Conservation (phyloP, 805 yeast species). For the Metahyphopichia silvanorum region DNA sequence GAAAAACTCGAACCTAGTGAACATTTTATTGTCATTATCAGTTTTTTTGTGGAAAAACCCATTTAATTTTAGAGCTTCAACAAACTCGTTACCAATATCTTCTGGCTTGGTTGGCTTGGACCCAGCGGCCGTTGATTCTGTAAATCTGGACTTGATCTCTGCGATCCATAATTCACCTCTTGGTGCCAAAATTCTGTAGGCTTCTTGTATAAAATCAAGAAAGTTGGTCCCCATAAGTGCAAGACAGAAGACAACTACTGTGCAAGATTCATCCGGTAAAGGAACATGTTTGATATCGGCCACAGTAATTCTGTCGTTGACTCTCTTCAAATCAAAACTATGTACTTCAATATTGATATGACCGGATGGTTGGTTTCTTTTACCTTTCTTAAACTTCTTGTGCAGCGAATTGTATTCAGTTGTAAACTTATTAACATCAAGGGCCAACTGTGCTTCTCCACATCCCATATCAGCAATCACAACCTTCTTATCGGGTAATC, state of each 20-base stretch:
- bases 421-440: conserved; percentile 55
- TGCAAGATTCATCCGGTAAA: conserved; percentile 69
- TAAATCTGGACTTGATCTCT: conserved; percentile 89
- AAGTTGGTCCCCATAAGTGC: conserved; percentile 98
- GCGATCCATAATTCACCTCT: conserved; percentile 97
- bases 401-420: conserved; percentile 21
- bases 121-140: conserved; percentile 43
- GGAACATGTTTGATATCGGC: conserved; percentile 95
- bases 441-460: conserved; percentile 90
- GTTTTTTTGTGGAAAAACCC: conserved; percentile 90
- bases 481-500: conserved; percentile 56
- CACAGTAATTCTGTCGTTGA: conserved; percentile 89
- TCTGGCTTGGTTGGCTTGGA: conserved; percentile 27
- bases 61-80: conserved; percentile 64
- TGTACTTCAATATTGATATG: conserved; percentile 62
- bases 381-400: conserved; percentile 27
- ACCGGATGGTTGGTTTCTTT: conserved; percentile 18
- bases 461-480: conserved; percentile 98
- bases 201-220: conserved; percentile 87
- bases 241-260: conserved; percentile 88
- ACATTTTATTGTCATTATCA: conserved; percentile 88
- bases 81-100: conserved; percentile 71
- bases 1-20: conserved; percentile 89
- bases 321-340: conserved; percentile 87
- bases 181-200: conserved; percentile 80